Percentiles rank a stretch among this genome's conserved stretches.
Conservation (phyloP, 148 eudicot genomes). For the Tetragonia tetragonoides region DNA sequence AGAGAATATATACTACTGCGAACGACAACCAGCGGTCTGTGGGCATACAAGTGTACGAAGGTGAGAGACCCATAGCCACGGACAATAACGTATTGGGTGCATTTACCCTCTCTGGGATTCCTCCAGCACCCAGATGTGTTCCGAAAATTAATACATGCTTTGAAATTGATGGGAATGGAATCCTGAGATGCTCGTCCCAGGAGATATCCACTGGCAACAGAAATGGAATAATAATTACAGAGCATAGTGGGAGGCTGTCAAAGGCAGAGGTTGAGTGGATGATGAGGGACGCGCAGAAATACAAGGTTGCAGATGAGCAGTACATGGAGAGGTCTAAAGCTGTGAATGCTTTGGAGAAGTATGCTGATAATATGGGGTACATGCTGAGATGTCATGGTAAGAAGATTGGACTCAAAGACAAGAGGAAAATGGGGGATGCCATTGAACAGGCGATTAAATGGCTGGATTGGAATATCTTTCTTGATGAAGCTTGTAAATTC, state of each 20-base stretch:
- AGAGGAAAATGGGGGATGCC: not conserved
- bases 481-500: not conserved
- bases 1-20: not conserved
- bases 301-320: not conserved
- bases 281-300: slow-evolving; percentile 1
- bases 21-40: not conserved
- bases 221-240: slow-evolving; percentile 10
- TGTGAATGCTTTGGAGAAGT: not conserved
- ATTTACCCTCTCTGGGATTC: slow-evolving; percentile 5
- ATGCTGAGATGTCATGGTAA: too few relatives aligned
- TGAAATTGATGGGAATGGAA: slow-evolving; percentile 23
- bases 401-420: too few relatives aligned
- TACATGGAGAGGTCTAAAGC: not conserved
- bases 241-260: slow-evolving; percentile 15
- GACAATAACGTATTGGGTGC: slow-evolving; percentile 19
- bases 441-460: slow-evolving; percentile 1
- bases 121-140: slow-evolving; percentile 6
- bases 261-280: slow-evolving; percentile 3
- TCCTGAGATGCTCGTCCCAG: not conserved
- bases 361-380: not conserved
- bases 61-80: slow-evolving; percentile 8
- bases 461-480: not conserved
- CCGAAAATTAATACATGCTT: slow-evolving; percentile 13
- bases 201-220: not conserved
- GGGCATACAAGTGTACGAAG: slow-evolving; percentile 3